A percentile compares a stretch with the other conserved stretches of the same genome.
These are phyloP conservation scores for Rhodomyrtus psidioides DNA, from an alignment of 441 rosid species.

Conservation along the genomic window DNA sequence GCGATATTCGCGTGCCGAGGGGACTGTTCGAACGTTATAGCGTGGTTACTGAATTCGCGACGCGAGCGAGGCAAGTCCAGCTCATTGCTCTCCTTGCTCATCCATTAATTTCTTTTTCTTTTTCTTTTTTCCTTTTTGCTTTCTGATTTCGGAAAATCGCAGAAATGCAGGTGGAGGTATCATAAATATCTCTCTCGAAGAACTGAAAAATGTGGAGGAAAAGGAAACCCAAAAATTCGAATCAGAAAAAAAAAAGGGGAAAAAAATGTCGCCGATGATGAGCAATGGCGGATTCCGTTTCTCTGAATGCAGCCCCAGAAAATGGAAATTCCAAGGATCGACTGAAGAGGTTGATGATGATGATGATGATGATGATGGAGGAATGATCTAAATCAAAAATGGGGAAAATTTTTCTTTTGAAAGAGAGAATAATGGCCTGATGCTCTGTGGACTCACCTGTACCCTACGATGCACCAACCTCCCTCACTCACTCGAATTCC, in stretches of 20 bases:
- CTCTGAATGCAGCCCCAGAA: not conserved
- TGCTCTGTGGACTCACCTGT: not conserved
- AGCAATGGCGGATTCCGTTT: not conserved
- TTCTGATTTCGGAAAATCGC: not conserved
- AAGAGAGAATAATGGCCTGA: not conserved
- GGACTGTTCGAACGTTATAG: not conserved
- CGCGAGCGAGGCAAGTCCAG: not conserved
- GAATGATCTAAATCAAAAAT: not conserved
- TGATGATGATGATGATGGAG: not conserved
- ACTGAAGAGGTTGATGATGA: not conserved
- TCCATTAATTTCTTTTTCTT: not conserved
- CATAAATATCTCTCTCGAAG: not conserved
- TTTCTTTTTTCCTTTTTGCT: too few relatives aligned
- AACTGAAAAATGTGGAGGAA: not conserved
- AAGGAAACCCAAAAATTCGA: too few relatives aligned
- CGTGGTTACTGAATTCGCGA: not conserved
- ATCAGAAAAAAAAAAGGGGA: too few relatives aligned
- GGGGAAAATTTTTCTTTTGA: not conserved
- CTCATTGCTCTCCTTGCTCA: not conserved
- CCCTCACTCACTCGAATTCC: not conserved
- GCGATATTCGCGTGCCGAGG: not conserved
- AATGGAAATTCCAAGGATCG: not conserved
- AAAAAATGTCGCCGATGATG: not conserved
- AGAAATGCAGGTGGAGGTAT: not conserved
- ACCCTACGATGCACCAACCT: not conserved